phyloP scores from a whole-genome alignment of 352 stramenopile genomes.

The Phytophthora citricola region DNA sequence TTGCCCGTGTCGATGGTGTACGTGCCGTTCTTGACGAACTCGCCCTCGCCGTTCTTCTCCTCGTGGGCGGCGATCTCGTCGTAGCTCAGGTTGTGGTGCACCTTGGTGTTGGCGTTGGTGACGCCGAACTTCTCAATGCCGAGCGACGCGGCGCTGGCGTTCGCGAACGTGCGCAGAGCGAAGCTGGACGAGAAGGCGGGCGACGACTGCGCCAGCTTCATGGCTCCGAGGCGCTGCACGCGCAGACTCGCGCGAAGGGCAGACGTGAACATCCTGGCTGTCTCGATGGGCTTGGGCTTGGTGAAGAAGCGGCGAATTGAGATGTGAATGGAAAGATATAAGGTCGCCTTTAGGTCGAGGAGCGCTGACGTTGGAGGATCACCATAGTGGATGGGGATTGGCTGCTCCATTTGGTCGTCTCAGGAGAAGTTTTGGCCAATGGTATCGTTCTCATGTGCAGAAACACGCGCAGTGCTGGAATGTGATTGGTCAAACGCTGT shows the following conservation, averaged over 20 bases:
- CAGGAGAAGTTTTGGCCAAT: slow-evolving; percentile 18
- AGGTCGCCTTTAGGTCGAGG: slow-evolving; percentile 8
- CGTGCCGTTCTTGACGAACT: slow-evolving; percentile 92
- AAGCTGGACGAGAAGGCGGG: slow-evolving; percentile 38
- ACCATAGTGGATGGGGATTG: slow-evolving; percentile 14
- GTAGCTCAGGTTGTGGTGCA: slow-evolving; percentile 97
- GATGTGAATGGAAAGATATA: slow-evolving; percentile 44
- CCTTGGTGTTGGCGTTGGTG: slow-evolving; percentile 86
- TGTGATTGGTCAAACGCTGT: slow-evolving; percentile 22
- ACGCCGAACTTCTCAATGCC: slow-evolving; percentile 93
- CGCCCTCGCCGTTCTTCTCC: slow-evolving; percentile 93
- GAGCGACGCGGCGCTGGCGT: slow-evolving; percentile 52
- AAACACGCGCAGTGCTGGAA: slow-evolving; percentile 12
- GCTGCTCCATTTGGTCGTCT: background rate
- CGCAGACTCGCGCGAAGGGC: slow-evolving; percentile 65
- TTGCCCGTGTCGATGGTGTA: slow-evolving; percentile 98
- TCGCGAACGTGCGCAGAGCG: slow-evolving; percentile 49
- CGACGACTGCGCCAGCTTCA: slow-evolving; percentile 43
- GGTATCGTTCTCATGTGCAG: background rate
- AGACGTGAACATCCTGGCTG: slow-evolving; percentile 59
- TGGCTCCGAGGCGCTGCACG: slow-evolving; percentile 53
- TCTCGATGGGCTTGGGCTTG: slow-evolving; percentile 5
- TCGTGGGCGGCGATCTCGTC: slow-evolving; percentile 96
- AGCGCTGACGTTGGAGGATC: slow-evolving; percentile 25
- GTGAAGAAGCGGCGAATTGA: slow-evolving; percentile 43